Conservation (phyloP, 768 basidiomycete species). For the Pleurotus sapidus region DNA sequence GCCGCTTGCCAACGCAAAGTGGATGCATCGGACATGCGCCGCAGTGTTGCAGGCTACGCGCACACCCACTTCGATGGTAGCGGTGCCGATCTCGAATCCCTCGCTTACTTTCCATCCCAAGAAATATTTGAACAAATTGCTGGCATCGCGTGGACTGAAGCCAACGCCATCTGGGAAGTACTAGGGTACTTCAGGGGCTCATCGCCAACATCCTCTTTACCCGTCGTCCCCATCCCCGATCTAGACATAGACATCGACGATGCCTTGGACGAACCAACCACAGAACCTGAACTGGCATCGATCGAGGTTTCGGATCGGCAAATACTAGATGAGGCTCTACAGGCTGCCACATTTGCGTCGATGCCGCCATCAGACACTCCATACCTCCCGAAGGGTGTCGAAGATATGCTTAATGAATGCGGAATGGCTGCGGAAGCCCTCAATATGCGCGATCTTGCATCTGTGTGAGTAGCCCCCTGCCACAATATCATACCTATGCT, state of each 20-base stretch:
- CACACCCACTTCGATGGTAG: slow-evolving; percentile 17
- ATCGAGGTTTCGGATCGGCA: background rate
- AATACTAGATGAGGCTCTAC: background rate
- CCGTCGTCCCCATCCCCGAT: background rate
- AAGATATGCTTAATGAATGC: background rate
- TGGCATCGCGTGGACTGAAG: slow-evolving; percentile 13
- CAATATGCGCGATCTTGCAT: background rate
- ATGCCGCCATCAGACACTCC: background rate
- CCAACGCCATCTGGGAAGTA: slow-evolving; percentile 11
- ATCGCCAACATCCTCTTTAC: background rate
- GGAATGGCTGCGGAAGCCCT: background rate
- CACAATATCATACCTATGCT: background rate
- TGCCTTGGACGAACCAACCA: background rate
- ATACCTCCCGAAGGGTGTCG: background rate
- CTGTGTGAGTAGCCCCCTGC: background rate
- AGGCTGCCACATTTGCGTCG: background rate
- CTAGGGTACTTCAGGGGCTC: slow-evolving; percentile 10
- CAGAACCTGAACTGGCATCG: background rate
- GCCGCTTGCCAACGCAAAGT: slow-evolving; percentile 6
- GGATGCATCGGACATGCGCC: slow-evolving; percentile 14
- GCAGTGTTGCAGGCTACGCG: slow-evolving; percentile 11
- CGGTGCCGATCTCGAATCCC: slow-evolving; percentile 13
- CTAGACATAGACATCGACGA: background rate
- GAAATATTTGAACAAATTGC: slow-evolving; percentile 12
- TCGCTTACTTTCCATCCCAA: slow-evolving; percentile 18